phyloP scores from a whole-genome alignment of 257 asterid species.

The Echites panduratus region DNA sequence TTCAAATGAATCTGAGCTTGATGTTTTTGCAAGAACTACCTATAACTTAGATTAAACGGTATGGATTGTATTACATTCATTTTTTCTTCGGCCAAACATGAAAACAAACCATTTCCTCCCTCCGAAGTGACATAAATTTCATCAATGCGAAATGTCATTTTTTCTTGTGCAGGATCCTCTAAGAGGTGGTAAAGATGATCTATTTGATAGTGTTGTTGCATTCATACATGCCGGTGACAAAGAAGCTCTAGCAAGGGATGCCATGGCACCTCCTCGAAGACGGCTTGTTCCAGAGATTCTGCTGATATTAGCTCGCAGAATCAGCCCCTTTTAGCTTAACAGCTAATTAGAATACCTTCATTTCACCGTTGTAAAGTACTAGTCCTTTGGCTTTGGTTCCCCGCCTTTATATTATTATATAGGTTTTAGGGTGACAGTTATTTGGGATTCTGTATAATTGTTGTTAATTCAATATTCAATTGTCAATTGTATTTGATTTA shows the following conservation, averaged over 20 bases:
- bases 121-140: not conserved
- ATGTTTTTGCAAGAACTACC: not conserved
- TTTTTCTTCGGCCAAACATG: not conserved
- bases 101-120: not conserved
- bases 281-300: constrained; percentile 79
- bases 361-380: not conserved
- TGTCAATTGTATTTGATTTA: not conserved
- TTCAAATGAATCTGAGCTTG: not conserved
- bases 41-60: not conserved
- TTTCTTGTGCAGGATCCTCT: constrained; percentile 69
- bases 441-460: not conserved
- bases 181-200: constrained; percentile 87
- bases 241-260: constrained; percentile 73
- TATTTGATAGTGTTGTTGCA: constrained; percentile 63
- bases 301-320: constrained; percentile 51
- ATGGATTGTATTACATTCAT: not conserved
- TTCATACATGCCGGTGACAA: constrained; percentile 61
- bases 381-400: not conserved
- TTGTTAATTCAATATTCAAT: not conserved
- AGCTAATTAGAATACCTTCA: not conserved
- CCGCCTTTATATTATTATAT: not conserved
- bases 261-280: constrained; percentile 60
- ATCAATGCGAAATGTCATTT: not conserved
- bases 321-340: constrained; percentile 66
- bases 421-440: not conserved